Evolutionary conservation across 495 filamentous ascomycete genomes (phyloP).

Genomic region (Daldinia bambusicola): DNA sequence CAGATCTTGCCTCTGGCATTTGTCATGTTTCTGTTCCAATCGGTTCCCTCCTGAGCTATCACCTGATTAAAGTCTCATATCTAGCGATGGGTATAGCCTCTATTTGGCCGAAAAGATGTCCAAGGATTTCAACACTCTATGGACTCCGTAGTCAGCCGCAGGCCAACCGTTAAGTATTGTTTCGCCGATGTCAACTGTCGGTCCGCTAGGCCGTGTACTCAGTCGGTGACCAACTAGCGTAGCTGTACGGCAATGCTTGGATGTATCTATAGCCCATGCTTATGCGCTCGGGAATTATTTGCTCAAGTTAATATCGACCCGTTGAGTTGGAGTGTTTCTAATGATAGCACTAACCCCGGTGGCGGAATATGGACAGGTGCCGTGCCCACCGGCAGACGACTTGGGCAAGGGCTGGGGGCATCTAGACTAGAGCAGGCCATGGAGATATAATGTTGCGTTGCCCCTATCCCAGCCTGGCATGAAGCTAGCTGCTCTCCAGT

Average conservation of each 20-base stretch:
- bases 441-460: conserved; percentile 25
- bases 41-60: conserved; percentile 19
- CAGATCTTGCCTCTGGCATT: conserved; percentile 5
- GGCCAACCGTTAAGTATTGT: conserved; percentile 2
- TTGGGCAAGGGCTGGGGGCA: background rate
- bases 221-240: background rate
- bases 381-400: conserved; percentile 31
- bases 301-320: conserved; percentile 28
- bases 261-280: background rate
- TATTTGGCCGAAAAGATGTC: conserved; percentile 25
- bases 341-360: conserved; percentile 13
- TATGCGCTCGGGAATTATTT: conserved; percentile 24
- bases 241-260: conserved; percentile 5
- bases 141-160: background rate
- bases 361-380: conserved; percentile 26
- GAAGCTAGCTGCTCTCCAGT: conserved; percentile 22
- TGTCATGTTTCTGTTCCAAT: conserved; percentile 26
- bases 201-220: conserved; percentile 29
- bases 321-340: conserved; percentile 17
- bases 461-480: conserved; percentile 27
- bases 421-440: conserved; percentile 20
- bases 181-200: conserved; percentile 24
- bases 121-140: conserved; percentile 15
- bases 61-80: conserved; percentile 31
- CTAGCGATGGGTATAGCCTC: conserved; percentile 12